phyloP scores from a whole-genome alignment of 306 rosid species.

The Delonix regia region DNA sequence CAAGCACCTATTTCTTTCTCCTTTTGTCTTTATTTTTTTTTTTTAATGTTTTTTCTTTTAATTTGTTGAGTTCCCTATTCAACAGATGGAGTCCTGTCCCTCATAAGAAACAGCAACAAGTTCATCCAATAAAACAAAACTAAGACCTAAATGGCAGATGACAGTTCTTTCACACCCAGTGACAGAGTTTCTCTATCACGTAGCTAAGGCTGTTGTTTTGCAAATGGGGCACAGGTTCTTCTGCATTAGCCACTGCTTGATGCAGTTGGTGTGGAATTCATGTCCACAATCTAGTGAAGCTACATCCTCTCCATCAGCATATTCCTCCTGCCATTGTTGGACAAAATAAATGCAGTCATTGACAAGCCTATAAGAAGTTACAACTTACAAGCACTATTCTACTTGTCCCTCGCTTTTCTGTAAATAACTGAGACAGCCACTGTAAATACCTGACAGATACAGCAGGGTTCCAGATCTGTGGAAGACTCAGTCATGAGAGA shows the following conservation, averaged over 20 bases:
- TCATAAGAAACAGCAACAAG: background rate
- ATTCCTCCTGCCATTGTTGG: constrained; percentile 61
- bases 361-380: constrained; percentile 3
- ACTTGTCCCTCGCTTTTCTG: background rate
- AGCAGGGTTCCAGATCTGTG: constrained; percentile 73
- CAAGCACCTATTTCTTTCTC: background rate
- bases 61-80: background rate
- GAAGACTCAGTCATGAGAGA: constrained; percentile 41
- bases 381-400: background rate
- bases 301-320: constrained; percentile 62
- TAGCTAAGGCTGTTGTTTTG: constrained; percentile 72
- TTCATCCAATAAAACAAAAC: constrained; percentile 17
- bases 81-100: background rate
- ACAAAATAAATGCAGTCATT: constrained; percentile 21
- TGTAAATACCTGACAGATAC: constrained; percentile 75
- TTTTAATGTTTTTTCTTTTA: background rate
- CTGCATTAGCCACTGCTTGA: constrained; percentile 86
- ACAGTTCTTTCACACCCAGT: constrained; percentile 21
- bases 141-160: background rate
- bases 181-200: constrained; percentile 46
- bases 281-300: constrained; percentile 90
- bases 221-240: constrained; percentile 91
- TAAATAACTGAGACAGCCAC: constrained; percentile 12
- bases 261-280: constrained; percentile 75
- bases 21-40: background rate